Conservation (phyloP, 2,329 filamentous ascomycete genomes). For the Phialophora expanda region DNA sequence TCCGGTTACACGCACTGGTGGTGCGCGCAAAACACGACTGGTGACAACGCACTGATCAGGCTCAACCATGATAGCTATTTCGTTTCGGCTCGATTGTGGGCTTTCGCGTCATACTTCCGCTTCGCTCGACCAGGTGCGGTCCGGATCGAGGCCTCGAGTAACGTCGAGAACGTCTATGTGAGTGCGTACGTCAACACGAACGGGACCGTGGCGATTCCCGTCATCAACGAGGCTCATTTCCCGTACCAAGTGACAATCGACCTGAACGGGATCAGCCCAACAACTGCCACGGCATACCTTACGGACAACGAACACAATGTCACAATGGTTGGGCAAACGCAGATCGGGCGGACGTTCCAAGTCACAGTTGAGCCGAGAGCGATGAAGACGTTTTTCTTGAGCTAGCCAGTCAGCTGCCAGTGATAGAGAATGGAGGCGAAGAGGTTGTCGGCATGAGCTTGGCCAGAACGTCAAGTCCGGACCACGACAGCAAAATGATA, state of each 20-base stretch:
- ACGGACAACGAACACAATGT: constrained; percentile 45
- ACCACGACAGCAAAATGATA: not conserved
- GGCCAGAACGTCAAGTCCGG: not conserved
- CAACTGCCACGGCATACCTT: constrained; percentile 44
- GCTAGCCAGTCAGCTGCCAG: not conserved
- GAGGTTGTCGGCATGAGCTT: not conserved
- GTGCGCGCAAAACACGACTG: constrained; percentile 50
- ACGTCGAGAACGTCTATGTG: constrained; percentile 36
- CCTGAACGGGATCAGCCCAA: constrained; percentile 39
- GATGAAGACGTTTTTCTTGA: constrained; percentile 26
- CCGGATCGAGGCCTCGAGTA: constrained; percentile 44
- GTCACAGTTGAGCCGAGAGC: constrained; percentile 22
- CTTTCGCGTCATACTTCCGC: constrained; percentile 49
- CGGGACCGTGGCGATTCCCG: constrained; percentile 44
- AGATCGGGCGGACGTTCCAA: constrained; percentile 9
- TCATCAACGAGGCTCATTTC: constrained; percentile 38
- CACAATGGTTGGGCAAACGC: constrained; percentile 20
- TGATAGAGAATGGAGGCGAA: not conserved
- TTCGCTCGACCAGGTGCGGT: constrained; percentile 49
- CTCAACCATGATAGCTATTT: constrained; percentile 45
- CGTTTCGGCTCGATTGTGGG: constrained; percentile 47
- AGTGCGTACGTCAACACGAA: constrained; percentile 45
- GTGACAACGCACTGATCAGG: constrained; percentile 38
- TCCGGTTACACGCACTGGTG: constrained; percentile 64
- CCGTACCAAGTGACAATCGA: constrained; percentile 22